Conservation (phyloP, 176 grass and related monocot species). For the Hordeum vulgare region MorexV3_pseudomolecules_assembly NC_058524.1:582861988-582862487, state of each 20-base stretch:
- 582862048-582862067: background rate
- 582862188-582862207: background rate
- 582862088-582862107: conserved; percentile 1
- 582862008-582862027: background rate
- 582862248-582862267: background rate
- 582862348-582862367: conserved; percentile 69
- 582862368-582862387: conserved; percentile 25
- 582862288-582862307: conserved; percentile 1
- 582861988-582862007: background rate
- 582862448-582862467: background rate
- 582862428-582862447: conserved; percentile 47
- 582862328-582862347: background rate
- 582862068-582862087: conserved; percentile 61
- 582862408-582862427: background rate
- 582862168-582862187: conserved; percentile 26
- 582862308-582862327: background rate
- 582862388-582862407: background rate
- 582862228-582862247: background rate
- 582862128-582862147: conserved; percentile 45
- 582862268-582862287: background rate
- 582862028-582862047: background rate
- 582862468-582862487: conserved; percentile 48
- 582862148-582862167: conserved; percentile 48
- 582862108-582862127: background rate
- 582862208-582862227: background rate